phyloP scores from a whole-genome alignment of 768 basidiomycete genomes.

The Russula compacta region DNA sequence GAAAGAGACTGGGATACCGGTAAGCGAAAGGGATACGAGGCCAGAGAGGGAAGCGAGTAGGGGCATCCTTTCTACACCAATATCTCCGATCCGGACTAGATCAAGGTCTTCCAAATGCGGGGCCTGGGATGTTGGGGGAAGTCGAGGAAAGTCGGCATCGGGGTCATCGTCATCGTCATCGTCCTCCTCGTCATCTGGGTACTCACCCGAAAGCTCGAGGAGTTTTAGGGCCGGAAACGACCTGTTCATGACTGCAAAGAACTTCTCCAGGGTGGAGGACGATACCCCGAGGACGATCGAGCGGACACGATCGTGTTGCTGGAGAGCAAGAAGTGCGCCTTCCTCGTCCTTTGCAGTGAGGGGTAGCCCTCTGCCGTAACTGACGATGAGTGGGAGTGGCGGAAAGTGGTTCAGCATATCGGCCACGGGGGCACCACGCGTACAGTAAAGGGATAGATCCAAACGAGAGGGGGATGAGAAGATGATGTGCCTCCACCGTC shows the following conservation, averaged over 20 bases:
- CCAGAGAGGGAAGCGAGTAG: background rate
- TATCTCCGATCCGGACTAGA: background rate
- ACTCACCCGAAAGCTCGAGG: background rate
- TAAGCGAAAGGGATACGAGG: background rate
- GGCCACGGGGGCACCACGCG: background rate
- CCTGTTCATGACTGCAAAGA: background rate
- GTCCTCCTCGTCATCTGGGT: background rate
- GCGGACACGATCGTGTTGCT: background rate
- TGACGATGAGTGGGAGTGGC: background rate
- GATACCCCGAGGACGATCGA: background rate
- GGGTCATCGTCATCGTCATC: background rate
- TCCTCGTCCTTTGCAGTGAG: background rate
- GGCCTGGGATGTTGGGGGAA: background rate
- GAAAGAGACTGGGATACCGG: background rate
- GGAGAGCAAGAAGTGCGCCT: background rate
- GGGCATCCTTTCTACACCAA: background rate
- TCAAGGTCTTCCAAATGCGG: background rate
- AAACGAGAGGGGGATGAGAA: background rate
- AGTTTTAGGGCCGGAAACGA: background rate
- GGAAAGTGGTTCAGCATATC: background rate
- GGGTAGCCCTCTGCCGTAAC: background rate
- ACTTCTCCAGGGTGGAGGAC: too few species aligned
- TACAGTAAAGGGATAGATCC: background rate
- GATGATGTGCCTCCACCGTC: background rate
- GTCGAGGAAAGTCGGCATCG: background rate